Evolutionary conservation across 2,329 filamentous ascomycete genomes (phyloP).

Genomic region (Scolecobasidium constrictum): DNA sequence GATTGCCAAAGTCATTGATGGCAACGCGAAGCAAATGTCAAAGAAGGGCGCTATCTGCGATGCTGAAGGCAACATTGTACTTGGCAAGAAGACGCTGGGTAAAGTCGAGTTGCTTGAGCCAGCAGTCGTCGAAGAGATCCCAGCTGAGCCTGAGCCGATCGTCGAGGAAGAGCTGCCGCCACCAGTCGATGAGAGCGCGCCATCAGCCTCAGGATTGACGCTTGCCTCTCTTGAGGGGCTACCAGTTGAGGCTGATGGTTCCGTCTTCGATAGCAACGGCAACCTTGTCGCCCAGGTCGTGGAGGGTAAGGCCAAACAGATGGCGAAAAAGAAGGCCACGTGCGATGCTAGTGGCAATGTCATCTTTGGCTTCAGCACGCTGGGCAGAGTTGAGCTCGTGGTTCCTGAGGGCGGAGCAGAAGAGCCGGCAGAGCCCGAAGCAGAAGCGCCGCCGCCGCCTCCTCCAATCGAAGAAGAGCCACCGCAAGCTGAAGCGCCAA

Average conservation of each 20-base stretch:
- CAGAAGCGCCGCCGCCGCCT: neutral
- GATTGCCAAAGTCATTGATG: conserved; percentile 37
- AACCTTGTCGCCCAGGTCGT: conserved; percentile 2
- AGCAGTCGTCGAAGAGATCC: conserved; percentile 36
- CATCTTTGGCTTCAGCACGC: conserved; percentile 14
- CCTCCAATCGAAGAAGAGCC: neutral
- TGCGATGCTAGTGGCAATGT: conserved; percentile 7
- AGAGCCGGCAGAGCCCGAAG: neutral
- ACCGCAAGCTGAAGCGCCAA: neutral
- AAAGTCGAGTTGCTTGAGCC: conserved; percentile 30
- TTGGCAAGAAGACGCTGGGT: conserved; percentile 37
- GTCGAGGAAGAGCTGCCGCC: neutral
- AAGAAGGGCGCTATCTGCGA: conserved; percentile 40
- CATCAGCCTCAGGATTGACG: neutral
- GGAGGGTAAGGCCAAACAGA: conserved; percentile 5
- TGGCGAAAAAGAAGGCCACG: conserved; percentile 1
- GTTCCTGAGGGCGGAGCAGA: conserved; percentile 1
- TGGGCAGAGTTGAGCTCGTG: conserved; percentile 3
- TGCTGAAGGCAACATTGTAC: conserved; percentile 39
- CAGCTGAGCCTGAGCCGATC: neutral
- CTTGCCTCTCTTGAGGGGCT: conserved; percentile 2
- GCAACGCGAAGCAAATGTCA: conserved; percentile 39
- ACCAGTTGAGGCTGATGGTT: neutral
- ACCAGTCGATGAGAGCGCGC: neutral
- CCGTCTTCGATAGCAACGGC: neutral